A percentile compares a stretch with the other conserved stretches of the same genome.
These are phyloP conservation scores for Lunularia cruciata DNA, from an alignment of 225 moss, liverwort and hornwort genomes.

Conservation along the genomic window DNA sequence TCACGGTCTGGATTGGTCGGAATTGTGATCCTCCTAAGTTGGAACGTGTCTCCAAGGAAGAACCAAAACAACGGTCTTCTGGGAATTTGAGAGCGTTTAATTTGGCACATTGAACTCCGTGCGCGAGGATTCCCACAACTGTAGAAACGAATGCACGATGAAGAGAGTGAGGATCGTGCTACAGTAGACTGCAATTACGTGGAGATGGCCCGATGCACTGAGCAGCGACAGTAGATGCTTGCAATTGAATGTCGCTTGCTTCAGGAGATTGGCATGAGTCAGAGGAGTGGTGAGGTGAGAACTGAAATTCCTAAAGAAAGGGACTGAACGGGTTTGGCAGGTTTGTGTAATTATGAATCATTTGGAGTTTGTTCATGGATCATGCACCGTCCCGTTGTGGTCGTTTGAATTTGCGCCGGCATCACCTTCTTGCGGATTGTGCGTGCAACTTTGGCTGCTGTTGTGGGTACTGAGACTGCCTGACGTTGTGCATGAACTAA, in stretches of 20 bases:
- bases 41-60: neutral
- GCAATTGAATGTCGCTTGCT: neutral
- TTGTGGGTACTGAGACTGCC: neutral
- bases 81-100: neutral
- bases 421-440: neutral
- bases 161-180: neutral
- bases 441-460: neutral
- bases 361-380: neutral
- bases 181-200: neutral
- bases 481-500: neutral
- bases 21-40: no score
- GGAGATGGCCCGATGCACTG: neutral
- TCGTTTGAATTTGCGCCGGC: neutral
- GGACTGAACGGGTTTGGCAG: no score
- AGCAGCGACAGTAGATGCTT: neutral
- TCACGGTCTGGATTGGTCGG: no score
- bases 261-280: neutral
- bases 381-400: neutral
- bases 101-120: neutral
- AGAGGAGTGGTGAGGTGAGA: neutral
- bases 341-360: neutral
- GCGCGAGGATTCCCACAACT: neutral
- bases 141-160: neutral
- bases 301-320: neutral
- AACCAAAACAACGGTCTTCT: constrained; percentile 7